These are phyloP conservation scores for Gracilaria domingensis DNA, from an alignment of 23 red algal genomes.

Conservation along the genomic window DNA sequence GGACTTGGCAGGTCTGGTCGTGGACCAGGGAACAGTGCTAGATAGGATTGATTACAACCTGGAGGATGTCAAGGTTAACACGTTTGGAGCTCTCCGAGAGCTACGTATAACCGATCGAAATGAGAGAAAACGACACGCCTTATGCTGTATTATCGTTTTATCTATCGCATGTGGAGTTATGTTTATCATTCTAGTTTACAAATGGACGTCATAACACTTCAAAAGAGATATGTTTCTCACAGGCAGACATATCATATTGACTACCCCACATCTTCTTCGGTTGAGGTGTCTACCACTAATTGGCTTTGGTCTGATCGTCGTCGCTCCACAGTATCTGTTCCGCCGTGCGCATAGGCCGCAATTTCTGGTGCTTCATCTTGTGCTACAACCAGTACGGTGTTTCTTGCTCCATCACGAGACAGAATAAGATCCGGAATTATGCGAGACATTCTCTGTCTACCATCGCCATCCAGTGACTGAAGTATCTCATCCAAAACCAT, in stretches of 20 bases:
- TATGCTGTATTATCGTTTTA: conserved; percentile 75
- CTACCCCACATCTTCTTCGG: not conserved
- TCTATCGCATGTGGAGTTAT: conserved; percentile 81
- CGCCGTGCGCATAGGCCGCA: conserved; percentile 62
- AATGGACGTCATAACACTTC: conserved; percentile 58
- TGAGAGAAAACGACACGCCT: conserved; percentile 73
- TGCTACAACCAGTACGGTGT: conserved; percentile 80
- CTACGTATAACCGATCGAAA: conserved; percentile 77
- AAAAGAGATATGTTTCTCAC: not conserved
- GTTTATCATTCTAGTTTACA: conserved; percentile 78
- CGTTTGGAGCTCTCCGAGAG: conserved; percentile 74
- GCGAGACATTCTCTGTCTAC: conserved; percentile 61
- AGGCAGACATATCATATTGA: not conserved
- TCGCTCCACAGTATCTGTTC: conserved; percentile 56
- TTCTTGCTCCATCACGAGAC: conserved; percentile 11
- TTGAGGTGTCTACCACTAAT: conserved; percentile 13
- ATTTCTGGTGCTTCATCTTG: conserved; percentile 77
- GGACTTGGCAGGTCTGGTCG: conserved; percentile 85
- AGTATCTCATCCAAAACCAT: conserved; percentile 91
- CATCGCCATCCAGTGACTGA: conserved; percentile 81
- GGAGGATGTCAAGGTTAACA: conserved; percentile 67
- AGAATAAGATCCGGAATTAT: conserved; percentile 35
- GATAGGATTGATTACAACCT: conserved; percentile 98
- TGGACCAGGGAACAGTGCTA: conserved; percentile 93
- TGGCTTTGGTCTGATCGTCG: conserved; percentile 25